Percentiles rank a stretch among this genome's conserved stretches.
Evolutionary conservation across 371 early-diverging fungal genomes (phyloP).

Genomic region (Actinomucor elegans): DNA sequence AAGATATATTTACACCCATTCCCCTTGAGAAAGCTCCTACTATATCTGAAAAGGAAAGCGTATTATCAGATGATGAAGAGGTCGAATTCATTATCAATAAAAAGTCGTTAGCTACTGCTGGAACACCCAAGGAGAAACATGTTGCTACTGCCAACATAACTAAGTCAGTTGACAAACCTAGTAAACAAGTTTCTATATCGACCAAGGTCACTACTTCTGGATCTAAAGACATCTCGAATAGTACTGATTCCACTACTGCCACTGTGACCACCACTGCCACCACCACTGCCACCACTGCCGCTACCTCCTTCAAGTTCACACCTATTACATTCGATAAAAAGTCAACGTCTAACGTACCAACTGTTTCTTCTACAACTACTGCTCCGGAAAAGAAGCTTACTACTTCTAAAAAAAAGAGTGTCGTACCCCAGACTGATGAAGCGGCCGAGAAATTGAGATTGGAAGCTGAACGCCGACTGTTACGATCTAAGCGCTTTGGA

Average conservation of each 20-base stretch:
- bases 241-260: not conserved
- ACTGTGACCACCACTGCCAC: not conserved
- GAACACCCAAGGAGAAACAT: too few relatives aligned
- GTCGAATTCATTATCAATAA: not conserved
- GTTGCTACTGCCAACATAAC: too few relatives aligned
- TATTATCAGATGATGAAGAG: constrained; percentile 20
- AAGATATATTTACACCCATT: not conserved
- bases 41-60: constrained; percentile 13
- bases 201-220: not conserved
- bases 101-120: not conserved
- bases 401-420: not conserved
- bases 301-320: constrained; percentile 35
- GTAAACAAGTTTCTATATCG: not conserved
- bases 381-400: not conserved
- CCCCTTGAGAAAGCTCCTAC: not conserved
- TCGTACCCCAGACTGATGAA: not conserved
- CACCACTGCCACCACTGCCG: not conserved
- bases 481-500: constrained; percentile 60
- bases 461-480: constrained; percentile 20
- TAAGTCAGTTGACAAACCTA: not conserved
- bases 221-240: not conserved
- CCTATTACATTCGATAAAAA: constrained; percentile 41
- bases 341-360: not conserved
- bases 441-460: constrained; percentile 9
- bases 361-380: not conserved